Base-by-base conservation (phyloP, 257 asterid species). In the Nemophila menziesii region DNA sequence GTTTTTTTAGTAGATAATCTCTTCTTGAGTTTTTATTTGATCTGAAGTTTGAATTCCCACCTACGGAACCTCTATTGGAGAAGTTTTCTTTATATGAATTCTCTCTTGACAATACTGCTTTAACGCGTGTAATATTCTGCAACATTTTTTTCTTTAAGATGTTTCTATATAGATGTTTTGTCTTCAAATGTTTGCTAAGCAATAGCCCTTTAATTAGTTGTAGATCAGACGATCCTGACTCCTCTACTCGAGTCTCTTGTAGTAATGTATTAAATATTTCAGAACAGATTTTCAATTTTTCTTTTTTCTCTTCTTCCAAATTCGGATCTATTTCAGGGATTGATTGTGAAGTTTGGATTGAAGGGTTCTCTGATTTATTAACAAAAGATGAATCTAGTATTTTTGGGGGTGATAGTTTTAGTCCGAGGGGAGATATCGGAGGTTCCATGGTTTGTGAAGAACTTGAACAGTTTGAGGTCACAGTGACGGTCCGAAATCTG, bases 191-290 rank as follows among this genome's bases (percentile, higher is more conserved):
- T 42, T 37, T 24, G 29, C 38, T 36, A 13, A 43, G 37, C 37
- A n/a, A 29, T 14, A 1, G 36, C 20, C 27, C 22, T 42, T 42
- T 54, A 20, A 11, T 57, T 45, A 64, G 50, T 50, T 40, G 61
- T 20, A 47, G 58, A 62, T 62, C 54, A 18, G 68, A 62, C 61
- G 48, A 38, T 16, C 54, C 52, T 20, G 70, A 60, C 61, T 39
- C 67, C 61, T 39, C 67, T 11, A 60, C 68, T 62, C 43, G 58
- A 38, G 74, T 77, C 54, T 60, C 69, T 57, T 53, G 46, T 14
- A 20, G 44, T 12, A 58, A 69, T 43, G 78, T 60, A 23, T 60
- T 46, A 54, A 65, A 27, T 6, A 63, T 20, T 43, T 65, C 61
- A 26, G 33, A 16, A 54, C 41, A 13, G 16, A 41, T 49, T 16